Evolutionary conservation across 768 basidiomycete genomes (phyloP), one percentile per base, ranked within the genome.

Genomic region (Exsudoporus frostii): DNA sequence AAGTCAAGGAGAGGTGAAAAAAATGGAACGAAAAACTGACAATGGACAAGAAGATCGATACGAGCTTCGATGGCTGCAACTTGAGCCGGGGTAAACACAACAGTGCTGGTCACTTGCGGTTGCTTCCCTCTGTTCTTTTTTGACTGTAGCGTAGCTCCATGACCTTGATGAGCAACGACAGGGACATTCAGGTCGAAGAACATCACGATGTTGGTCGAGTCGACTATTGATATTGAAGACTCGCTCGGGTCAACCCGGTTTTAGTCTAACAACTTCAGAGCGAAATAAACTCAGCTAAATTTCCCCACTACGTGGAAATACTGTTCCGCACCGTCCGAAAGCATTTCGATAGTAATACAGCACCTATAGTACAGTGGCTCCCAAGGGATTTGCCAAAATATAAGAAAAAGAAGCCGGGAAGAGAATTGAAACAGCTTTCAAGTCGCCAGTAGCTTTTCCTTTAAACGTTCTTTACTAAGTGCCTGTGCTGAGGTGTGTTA

Each of bases 401-500:
- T n/a, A 37, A 36, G 27, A 20, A 20, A 4, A 29, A 24, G n/a
- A 9, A 29, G 1, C 20, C 1, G 8, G 22, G 0, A 10, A 20
- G 3, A 27, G 19, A 19, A 7, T 17, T 19, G 15, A 45, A 34
- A 29, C 14, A 15, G 5, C 33, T 3, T 19, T 59, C 52, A 59
- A 45, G 47, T 48, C 5, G 41, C 50, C 19, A 32, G 52, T 44
- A 89, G 67, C 73, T 86, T 87, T 72, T 82, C 68, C 74, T 77
- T 84, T 68, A 98, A 54, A 92, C 71, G 34, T 76, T 73, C 82
- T 94, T 96, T 74, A n/a, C n/a, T n/a, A n/a, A n/a, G n/a, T n/a
- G n/a, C n/a, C n/a, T n/a, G n/a, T n/a, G n/a, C n/a, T n/a, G n/a
- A n/a, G n/a, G n/a, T n/a, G n/a, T 44, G 7, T 19, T 9, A n/a